Evolutionary conservation across 2,329 filamentous ascomycete species (phyloP), one percentile per base, ranked within the genome.

Genomic region (Venturia oleaginea): DNA sequence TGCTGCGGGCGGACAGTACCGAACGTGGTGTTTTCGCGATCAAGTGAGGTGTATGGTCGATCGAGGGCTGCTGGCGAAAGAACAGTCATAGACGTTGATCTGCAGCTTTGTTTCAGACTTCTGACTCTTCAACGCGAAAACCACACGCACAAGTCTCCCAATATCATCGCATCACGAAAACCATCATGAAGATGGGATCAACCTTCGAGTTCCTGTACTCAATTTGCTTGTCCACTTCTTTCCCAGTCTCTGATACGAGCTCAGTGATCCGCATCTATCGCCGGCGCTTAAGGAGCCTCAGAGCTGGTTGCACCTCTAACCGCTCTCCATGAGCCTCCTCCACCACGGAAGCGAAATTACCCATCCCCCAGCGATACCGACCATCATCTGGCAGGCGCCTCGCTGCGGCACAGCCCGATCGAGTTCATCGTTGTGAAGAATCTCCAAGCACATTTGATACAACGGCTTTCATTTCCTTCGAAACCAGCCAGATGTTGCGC

Each of bases 261-360:
- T 22, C 27, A 60, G 19, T 43, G n/a, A 24, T 6, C 17, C 22
- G 32, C 15, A n/a, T 59, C 22, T 15, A n/a, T 32, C 4, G 22
- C 17, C 19, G 59, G 59, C 59, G 59, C 59, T 60, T 60, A 42
- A 38, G 19, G 57, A 59, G 48, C 57, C 57, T 59, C 57, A 22
- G 3, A 19, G 34, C 34, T 60, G 34, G 57, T 15, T 19, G 59
- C 40, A 42, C 34, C 59, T 40, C 37, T 60, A 60, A 27, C 37
- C 59, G 59, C 59, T 60, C 40, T 60, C 40, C 34, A 40, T 32
- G 22, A 27, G 34, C 10, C 57, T 60, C 4, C 55, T 59, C 55
- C 30, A n/a, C 32, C 59, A 40, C 59, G n/a, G 59, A 60, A 43
- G 40, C 40, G 59, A 60, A 60, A 60, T 60, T 42, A 60, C 59